Base-by-base conservation (phyloP, 2,329 filamentous ascomycete genomes). In the Fusarium torulosum region DNA sequence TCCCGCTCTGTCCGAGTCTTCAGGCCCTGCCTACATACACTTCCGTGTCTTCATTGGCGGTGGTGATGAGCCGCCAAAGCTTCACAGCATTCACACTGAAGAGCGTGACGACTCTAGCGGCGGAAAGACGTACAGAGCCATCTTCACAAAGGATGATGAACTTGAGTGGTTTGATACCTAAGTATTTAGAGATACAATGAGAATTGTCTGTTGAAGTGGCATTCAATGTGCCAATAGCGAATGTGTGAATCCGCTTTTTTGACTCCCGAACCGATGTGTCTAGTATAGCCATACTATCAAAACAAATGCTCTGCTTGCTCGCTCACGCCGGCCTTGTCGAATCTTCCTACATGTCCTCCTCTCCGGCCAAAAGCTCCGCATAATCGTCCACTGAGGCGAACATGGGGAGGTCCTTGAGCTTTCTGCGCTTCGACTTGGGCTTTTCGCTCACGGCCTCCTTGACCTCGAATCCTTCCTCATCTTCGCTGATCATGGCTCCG, bases 361-460 rank as follows among this genome's bases (percentile, higher is more conserved):
- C 92, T 67, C 88, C 86, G 6, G 85, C 92, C 77, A 97, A 80
- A 81, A 97, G 85, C 73, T 91, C 91, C 17, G 94, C 95, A 79
- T 98, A 99, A 77, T 98, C 96, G 54, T 98, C 96, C 31, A 86
- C 91, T 31, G 93, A 96, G 20, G 96, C 96, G 82, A 99, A 99
- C 35, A 89, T 96, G 8, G 96, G 96, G 71, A 99, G 83, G 67
- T 89, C 88, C 86, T 94, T 97, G 78, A 98, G 84, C 82, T 93
- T 93, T 85, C 90, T 93, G 81, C 87, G 90, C 81, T 91, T 92
- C 76, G 88, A 81, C 47, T 78, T 79, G 53, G 75, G 65, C 63
- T 75, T 76, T 38, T 74, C 69, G 59, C 72, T 75, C 84, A 89
- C 80, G 82, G 88, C 84, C 83, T 92, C 84, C 85, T 90, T 82